Evolutionary conservation across 1,139 yeast genomes (phyloP).

Genomic region (Yamadazyma sp.): DNA sequence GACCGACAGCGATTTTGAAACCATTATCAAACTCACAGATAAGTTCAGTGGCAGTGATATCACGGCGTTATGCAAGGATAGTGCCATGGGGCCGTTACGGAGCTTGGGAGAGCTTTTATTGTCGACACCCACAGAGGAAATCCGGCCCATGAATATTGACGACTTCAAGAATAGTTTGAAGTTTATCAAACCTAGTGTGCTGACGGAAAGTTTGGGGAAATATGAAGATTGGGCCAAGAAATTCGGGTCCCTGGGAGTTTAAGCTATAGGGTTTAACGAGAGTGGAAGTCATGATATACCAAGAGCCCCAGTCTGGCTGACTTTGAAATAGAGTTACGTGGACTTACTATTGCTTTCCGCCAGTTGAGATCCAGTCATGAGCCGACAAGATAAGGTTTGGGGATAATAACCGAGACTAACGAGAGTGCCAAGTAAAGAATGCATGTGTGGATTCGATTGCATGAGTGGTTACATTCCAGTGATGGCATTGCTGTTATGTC

Average conservation of each 20-base stretch:
- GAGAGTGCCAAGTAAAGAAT: too few species aligned
- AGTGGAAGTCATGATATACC: too few species aligned
- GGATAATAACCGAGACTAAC: too few species aligned
- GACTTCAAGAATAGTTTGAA: conserved; percentile 80
- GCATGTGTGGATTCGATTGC: too few species aligned
- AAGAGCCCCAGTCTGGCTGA: too few species aligned
- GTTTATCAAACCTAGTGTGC: conserved; percentile 90
- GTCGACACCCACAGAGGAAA: conserved; percentile 81
- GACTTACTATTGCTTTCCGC: too few species aligned
- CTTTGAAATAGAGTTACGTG: too few species aligned
- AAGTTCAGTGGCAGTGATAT: conserved; percentile 94
- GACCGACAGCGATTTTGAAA: conserved; percentile 59
- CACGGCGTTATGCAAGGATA: conserved; percentile 94
- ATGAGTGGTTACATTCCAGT: too few species aligned
- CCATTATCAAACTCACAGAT: conserved; percentile 62
- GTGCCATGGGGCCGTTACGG: conserved; percentile 97
- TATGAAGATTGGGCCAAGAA: conserved; percentile 87
- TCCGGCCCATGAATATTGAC: conserved; percentile 71
- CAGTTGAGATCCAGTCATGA: too few species aligned
- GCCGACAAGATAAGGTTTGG: too few species aligned
- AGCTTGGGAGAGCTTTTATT: conserved; percentile 86
- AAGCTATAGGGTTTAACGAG: conserved; percentile 4
- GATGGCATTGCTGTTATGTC: too few species aligned
- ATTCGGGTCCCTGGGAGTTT: conserved; percentile 92
- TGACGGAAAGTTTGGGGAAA: conserved; percentile 72